Evolutionary conservation across 305 asterid species (phyloP).

Genomic region (Solanum hybrid): DNA sequence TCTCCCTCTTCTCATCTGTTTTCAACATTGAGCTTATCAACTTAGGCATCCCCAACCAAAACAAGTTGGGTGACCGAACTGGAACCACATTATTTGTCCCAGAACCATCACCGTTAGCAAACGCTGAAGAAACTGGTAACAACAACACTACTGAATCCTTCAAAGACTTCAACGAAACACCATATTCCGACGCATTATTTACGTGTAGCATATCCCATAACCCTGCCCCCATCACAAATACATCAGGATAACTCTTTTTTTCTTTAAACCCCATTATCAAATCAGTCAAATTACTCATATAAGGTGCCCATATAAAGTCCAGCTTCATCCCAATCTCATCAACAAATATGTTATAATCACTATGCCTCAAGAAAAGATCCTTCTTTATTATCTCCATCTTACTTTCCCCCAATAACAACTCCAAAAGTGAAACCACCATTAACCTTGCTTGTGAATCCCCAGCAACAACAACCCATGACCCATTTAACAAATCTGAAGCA

Average conservation of each 20-base stretch:
- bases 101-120: constrained; percentile 7
- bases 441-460: constrained; percentile 92
- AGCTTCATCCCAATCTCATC: constrained; percentile 72
- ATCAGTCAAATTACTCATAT: constrained; percentile 53
- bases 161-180: constrained; percentile 34
- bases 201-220: constrained; percentile 88
- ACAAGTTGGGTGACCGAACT: constrained; percentile 44
- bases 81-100: background rate
- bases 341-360: constrained; percentile 58
- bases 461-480: constrained; percentile 88
- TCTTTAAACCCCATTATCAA: constrained; percentile 29
- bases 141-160: constrained; percentile 49
- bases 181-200: constrained; percentile 47
- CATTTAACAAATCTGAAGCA: constrained; percentile 76
- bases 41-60: constrained; percentile 89
- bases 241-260: constrained; percentile 50
- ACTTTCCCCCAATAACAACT: constrained; percentile 55
- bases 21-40: constrained; percentile 61
- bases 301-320: constrained; percentile 87
- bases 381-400: constrained; percentile 37
- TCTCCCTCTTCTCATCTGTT: constrained; percentile 62
- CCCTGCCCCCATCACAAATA: constrained; percentile 79
- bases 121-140: constrained; percentile 44
- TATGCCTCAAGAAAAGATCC: constrained; percentile 84
- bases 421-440: constrained; percentile 64